Conservation (phyloP, 441 rosid species). For the Arabidopsis hybrid region DNA sequence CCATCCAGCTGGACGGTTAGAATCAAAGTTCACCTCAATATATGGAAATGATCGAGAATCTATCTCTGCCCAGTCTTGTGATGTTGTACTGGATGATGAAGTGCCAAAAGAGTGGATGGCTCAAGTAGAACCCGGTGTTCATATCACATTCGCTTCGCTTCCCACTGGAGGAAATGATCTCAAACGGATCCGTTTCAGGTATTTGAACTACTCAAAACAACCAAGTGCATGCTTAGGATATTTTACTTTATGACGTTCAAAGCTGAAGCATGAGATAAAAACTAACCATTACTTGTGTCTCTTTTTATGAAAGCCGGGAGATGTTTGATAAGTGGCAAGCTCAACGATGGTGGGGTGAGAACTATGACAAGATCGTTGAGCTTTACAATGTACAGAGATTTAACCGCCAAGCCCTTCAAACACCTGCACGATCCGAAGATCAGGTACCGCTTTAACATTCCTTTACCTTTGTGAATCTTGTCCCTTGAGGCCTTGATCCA, state of each 20-base stretch:
- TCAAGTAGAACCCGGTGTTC: constrained; percentile 99
- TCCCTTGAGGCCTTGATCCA: not conserved
- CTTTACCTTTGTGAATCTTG: not conserved
- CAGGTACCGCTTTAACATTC: constrained; percentile 57
- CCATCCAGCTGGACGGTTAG: constrained; percentile 53
- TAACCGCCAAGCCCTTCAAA: constrained; percentile 92
- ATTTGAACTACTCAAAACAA: constrained; percentile 29
- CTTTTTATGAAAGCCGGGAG: constrained; percentile 74
- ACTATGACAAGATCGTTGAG: constrained; percentile 94
- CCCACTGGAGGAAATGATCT: constrained; percentile 96
- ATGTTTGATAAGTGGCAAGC: constrained; percentile 99
- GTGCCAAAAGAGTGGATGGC: constrained; percentile 99
- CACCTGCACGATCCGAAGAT: constrained; percentile 91
- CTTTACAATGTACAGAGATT: constrained; percentile 98
- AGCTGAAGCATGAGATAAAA: constrained; percentile 7
- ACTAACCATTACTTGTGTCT: constrained; percentile 15
- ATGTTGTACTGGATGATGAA: constrained; percentile 82
- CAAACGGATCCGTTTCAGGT: constrained; percentile 97
- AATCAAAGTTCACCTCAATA: constrained; percentile 55
- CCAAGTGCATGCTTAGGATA: not conserved
- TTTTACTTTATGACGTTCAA: not conserved
- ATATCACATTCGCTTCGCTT: constrained; percentile 92
- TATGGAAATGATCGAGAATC: constrained; percentile 63
- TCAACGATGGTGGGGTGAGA: constrained; percentile 99
- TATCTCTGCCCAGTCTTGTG: constrained; percentile 70